Evolutionary conservation across 2,329 filamentous ascomycete genomes (phyloP).

Genomic region (Colletotrichum sublineola): DNA sequence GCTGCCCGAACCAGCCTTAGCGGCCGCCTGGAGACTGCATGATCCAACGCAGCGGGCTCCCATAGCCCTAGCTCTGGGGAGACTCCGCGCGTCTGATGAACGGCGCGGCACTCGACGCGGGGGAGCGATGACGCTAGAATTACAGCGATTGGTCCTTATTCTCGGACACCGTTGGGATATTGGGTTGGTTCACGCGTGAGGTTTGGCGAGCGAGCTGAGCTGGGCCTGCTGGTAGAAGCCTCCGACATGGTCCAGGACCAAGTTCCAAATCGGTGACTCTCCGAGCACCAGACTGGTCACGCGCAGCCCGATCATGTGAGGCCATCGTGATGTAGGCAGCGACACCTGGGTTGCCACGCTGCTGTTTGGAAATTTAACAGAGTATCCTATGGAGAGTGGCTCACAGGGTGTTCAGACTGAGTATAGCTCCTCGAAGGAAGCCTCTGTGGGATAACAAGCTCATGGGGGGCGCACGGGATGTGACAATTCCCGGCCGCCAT

Average conservation of each 20-base stretch:
- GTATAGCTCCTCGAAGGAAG: no score
- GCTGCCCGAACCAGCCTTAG: background rate
- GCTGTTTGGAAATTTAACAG: background rate
- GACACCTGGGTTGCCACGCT: background rate
- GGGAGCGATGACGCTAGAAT: background rate
- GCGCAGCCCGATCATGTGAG: constrained; percentile 1
- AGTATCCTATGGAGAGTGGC: background rate
- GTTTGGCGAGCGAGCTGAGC: background rate
- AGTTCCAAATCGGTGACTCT: constrained; percentile 21
- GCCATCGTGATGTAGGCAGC: background rate
- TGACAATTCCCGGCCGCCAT: constrained; percentile 2
- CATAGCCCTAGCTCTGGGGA: background rate
- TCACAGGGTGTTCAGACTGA: background rate
- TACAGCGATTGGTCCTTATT: constrained; percentile 27
- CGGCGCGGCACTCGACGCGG: background rate
- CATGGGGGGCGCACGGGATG: background rate
- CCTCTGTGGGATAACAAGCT: background rate
- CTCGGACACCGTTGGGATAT: background rate
- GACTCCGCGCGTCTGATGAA: constrained; percentile 8
- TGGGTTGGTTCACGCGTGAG: background rate
- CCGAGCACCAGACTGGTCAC: constrained; percentile 6
- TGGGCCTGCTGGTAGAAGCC: background rate
- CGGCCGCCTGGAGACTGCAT: background rate
- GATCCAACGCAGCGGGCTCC: background rate
- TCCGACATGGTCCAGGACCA: constrained; percentile 13